These are phyloP conservation scores for Coemansia sp. DNA, from an alignment of 192 early-diverging fungal species.

Conservation along the genomic window DNA sequence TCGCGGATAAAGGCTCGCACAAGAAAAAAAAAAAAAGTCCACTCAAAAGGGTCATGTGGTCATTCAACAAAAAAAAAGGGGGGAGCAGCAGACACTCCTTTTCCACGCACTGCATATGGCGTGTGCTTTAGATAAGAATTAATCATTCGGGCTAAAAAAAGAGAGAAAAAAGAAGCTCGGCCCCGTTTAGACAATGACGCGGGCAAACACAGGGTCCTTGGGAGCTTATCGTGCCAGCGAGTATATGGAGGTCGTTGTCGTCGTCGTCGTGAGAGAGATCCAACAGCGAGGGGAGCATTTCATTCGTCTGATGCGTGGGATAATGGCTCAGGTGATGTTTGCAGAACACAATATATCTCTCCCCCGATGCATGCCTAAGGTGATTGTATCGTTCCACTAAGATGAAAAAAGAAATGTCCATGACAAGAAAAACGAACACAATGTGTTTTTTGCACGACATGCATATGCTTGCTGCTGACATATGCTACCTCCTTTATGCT, in stretches of 20 bases:
- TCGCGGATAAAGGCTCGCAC: background rate
- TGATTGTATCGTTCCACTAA: background rate
- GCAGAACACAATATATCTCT: background rate
- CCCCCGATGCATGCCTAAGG: background rate
- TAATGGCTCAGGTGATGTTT: slow-evolving; percentile 9
- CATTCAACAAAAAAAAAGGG: background rate
- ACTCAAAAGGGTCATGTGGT: slow-evolving; percentile 5
- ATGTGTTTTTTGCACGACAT: background rate
- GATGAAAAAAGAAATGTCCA: background rate
- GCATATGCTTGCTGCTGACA: background rate
- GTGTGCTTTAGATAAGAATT: background rate
- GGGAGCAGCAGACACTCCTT: background rate
- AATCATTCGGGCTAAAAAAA: too few relatives aligned
- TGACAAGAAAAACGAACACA: background rate
- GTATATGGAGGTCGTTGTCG: background rate
- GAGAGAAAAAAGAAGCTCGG: background rate
- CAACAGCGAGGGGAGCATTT: background rate
- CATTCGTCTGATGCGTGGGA: slow-evolving; percentile 3
- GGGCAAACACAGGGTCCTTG: background rate
- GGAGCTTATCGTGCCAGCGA: background rate
- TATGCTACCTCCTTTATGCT: background rate
- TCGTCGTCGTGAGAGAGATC: background rate
- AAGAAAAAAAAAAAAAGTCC: background rate
- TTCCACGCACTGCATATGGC: background rate
- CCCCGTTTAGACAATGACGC: background rate